A percentile compares a stretch with the other conserved stretches of the same genome.
Conservation (phyloP, 306 rosid species). For the Gastrolobium villosum region DNA sequence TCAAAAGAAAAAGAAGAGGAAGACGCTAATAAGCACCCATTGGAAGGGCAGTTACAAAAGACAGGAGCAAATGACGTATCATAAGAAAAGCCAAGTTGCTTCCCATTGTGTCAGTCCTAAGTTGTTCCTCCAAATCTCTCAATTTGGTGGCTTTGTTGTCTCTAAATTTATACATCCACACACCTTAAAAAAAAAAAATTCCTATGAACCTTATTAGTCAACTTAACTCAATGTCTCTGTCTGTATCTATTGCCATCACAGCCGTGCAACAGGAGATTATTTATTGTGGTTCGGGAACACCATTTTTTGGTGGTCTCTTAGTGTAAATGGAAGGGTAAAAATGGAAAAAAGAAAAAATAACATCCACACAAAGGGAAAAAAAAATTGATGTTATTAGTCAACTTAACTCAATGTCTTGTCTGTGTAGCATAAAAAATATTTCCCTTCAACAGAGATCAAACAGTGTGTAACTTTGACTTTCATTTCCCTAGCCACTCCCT, state of each 20-base stretch:
- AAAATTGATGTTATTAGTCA: no score
- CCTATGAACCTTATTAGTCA: conserved; percentile 51
- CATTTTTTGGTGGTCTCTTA: no score
- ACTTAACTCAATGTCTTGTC: no score
- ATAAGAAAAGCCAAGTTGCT: conserved; percentile 56
- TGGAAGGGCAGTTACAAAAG: conserved; percentile 42
- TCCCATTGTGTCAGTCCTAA: conserved; percentile 55
- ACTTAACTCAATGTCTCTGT: conserved; percentile 59
- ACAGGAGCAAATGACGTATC: conserved; percentile 55
- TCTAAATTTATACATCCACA: conserved; percentile 61
- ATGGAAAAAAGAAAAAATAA: no score
- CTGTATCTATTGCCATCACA: conserved; percentile 58
- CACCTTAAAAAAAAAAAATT: conserved; percentile 63
- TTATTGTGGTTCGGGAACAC: no score
- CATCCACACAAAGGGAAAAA: no score
- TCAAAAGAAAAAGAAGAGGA: not conserved
- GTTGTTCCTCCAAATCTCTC: conserved; percentile 53
- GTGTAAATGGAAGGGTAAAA: no score
- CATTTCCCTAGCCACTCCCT: conserved; percentile 50
- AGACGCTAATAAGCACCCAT: conserved; percentile 1
- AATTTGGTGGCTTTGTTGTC: conserved; percentile 58
- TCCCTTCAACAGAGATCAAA: conserved; percentile 55
- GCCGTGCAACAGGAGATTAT: conserved; percentile 69
- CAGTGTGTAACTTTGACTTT: conserved; percentile 74
- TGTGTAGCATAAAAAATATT: no score